phyloP scores from a whole-genome alignment of 2,329 filamentous ascomycete species.

The Pleoardoris graminearum region DNA sequence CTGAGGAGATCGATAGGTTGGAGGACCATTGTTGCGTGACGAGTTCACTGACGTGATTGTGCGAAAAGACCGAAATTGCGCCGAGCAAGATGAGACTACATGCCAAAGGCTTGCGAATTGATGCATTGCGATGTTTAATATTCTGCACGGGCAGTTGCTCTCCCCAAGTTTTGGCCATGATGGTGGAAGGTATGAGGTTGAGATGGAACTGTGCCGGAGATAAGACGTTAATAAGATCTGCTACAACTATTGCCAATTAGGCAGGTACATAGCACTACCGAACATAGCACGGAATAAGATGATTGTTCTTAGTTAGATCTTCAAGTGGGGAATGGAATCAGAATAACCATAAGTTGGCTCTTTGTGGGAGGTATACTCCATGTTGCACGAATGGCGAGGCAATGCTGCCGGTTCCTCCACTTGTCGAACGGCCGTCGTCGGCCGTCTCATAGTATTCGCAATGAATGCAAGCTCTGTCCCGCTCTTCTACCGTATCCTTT shows the following conservation, averaged over 20 bases:
- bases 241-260: constrained; percentile 3
- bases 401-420: too few relatives aligned
- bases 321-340: not conserved
- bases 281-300: not conserved
- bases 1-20: not conserved
- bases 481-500: too few relatives aligned
- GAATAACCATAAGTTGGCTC: not conserved
- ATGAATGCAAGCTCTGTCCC: too few relatives aligned
- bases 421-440: too few relatives aligned
- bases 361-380: too few relatives aligned
- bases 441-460: too few relatives aligned
- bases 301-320: not conserved
- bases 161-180: constrained; percentile 23
- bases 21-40: constrained; percentile 4
- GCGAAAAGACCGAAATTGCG: constrained; percentile 16
- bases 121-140: constrained; percentile 2
- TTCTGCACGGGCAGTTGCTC: constrained; percentile 7
- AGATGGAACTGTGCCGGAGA: constrained; percentile 10
- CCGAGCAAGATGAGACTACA: constrained; percentile 11
- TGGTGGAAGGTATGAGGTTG: constrained; percentile 10
- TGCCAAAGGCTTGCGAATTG: constrained; percentile 8
- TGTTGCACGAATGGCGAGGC: too few relatives aligned
- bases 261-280: constrained; percentile 33
- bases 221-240: not conserved
- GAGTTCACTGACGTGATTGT: constrained; percentile 17